phyloP scores from a whole-genome alignment of 2,329 filamentous ascomycete genomes.

The Talaromyces islandicus region DNA sequence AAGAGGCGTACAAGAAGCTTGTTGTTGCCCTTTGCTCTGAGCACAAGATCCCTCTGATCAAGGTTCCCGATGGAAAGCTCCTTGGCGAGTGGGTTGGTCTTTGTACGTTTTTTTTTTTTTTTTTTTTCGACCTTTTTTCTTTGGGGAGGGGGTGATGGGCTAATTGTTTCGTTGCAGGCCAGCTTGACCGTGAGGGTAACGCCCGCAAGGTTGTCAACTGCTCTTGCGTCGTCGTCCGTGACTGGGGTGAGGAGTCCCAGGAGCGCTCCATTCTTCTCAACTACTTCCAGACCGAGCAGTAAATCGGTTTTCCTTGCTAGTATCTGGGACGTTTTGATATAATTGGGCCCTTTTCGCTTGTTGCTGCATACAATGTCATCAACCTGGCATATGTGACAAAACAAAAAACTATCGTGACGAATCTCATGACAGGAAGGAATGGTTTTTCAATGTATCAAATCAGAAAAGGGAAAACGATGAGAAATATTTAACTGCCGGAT shows the following conservation, averaged over 20 bases:
- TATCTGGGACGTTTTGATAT: neutral
- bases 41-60: slow-evolving; percentile 99
- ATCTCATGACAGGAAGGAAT: neutral
- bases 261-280: slow-evolving; percentile 98
- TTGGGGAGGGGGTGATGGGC: neutral
- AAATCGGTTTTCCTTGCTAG: slow-evolving; percentile 12
- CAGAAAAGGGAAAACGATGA: neutral
- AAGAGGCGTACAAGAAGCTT: slow-evolving; percentile 99
- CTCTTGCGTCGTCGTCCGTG: slow-evolving; percentile 99
- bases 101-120: slow-evolving; percentile 63
- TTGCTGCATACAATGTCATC: neutral
- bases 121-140: slow-evolving; percentile 4
- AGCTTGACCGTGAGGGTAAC: slow-evolving; percentile 98
- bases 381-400: neutral
- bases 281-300: slow-evolving; percentile 91
- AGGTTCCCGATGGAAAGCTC: slow-evolving; percentile 99
- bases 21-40: slow-evolving; percentile 97
- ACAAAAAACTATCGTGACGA: neutral
- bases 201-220: slow-evolving; percentile 99
- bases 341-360: neutral
- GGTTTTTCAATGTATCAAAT: neutral
- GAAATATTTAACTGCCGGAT: neutral
- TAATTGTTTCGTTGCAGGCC: slow-evolving; percentile 54
- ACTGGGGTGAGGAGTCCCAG: slow-evolving; percentile 99
- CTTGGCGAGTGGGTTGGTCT: slow-evolving; percentile 99